Evolutionary conservation across 768 basidiomycete genomes (phyloP), one percentile per base, ranked within the genome.

Genomic region (Lentinus tigrinus): DNA sequence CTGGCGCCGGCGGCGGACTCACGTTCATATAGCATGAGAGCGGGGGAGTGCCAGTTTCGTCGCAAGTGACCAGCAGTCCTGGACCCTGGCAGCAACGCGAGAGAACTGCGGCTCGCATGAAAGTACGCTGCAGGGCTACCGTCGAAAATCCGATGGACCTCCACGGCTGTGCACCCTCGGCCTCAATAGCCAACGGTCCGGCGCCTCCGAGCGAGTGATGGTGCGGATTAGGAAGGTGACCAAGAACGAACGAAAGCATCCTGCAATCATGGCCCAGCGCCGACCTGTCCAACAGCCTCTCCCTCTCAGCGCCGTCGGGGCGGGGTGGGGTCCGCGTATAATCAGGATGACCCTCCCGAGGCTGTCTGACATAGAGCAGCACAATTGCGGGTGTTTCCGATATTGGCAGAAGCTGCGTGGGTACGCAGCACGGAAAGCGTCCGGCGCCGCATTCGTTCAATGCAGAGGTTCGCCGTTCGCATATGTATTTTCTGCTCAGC

Each of bases 101-200:
- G 42, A 19, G 13, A 26, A 13, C 46, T 16, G 40, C 48, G 31
- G 26, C 48, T 34, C 13, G 40, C 40, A 23, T 19, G 31, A 23
- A 40, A 37, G 36, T 9, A 9, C 36, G 8, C 39, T 17, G 6
- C 8, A 31, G 31, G 16, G 19, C n/a, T 37, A 40, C 19, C 21
- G 49, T 27, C 49, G 21, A 43, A 39, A 49, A 59, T 59, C 58
- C 53, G 58, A 54, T 39, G 44, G 57, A 37, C 19, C 24, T 49
- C 21, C 58, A 44, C 50, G 49, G 58, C 58, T 59, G 58, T 59
- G 58, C 58, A 51, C 39, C 40, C 46, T 34, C 58, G 52, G 51
- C 31, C 47, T 43, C 37, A 36, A 39, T 39, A 23, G 23, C 37
- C 39, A 17, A 19, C 52, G 58, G 58, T 10, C 58, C 58, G 58